Base-by-base conservation (phyloP, 169 alveolate species). In the Eimeria brunetti region DNA sequence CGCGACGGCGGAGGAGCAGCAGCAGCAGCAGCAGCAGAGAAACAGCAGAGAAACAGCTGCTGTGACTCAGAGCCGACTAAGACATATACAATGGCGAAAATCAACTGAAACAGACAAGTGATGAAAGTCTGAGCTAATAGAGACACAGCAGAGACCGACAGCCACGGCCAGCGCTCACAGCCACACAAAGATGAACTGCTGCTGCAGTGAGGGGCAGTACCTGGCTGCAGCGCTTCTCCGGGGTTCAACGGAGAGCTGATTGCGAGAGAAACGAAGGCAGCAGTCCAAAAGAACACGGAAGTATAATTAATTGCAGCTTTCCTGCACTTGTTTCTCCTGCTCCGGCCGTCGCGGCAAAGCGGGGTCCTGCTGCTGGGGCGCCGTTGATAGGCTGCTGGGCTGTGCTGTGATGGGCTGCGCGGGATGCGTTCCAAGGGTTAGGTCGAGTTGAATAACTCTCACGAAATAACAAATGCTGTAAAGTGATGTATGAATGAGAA, bases 361-460 rank as follows among this genome's bases (percentile, higher is more conserved):
- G 51, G 89, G 71, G 64, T 49, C 75, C 89, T 81, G 89, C 75
- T 81, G 89, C 89, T 30, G 51, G 53, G 89, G 64, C 62, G 86
- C 89, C 36, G 89, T 49, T 76, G 73, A 81, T 49, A 81, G 67
- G 89, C 89, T 81, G 89, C 89, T 49, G 71, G n/a, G 88, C 88
- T 78, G 36, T n/a, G n/a, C n/a, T n/a, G n/a, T n/a, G n/a, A n/a
- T n/a, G n/a, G n/a, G n/a, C n/a, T n/a, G n/a, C 89, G 4, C n/a
- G 71, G 51, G 64, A 56, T 53, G 89, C 89, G 69, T n/a, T 30
- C 22, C 16, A 71, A 51, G 46, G n/a, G 89, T n/a, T 49, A 22
- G 73, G 69, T 58, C 7, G 67, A 49, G 73, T 53, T 38, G 46
- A 49, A 81, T 51, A 81, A 30, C 89, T 49, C 89, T n/a, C 69